phyloP scores from a whole-genome alignment of 345 rosid species.

The Gossypium bickii region DNA sequence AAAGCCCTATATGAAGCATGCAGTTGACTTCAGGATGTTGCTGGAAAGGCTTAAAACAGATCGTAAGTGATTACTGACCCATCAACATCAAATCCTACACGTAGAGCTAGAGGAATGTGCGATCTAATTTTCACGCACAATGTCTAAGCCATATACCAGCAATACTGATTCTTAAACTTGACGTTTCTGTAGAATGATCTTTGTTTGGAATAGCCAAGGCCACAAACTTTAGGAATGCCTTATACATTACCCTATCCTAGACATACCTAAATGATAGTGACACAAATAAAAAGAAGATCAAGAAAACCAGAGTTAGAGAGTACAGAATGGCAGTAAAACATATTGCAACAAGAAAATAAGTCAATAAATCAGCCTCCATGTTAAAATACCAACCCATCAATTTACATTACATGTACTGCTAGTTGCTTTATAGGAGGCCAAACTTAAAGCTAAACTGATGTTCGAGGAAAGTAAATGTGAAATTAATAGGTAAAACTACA shows the following conservation, averaged over 20 bases:
- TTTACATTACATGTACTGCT: not conserved
- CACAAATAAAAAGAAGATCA: not conserved
- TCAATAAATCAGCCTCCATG: not conserved
- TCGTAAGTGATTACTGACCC: not conserved
- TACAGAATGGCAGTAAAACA: too few species aligned
- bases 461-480: conserved; percentile 5
- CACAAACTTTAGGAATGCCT: not conserved
- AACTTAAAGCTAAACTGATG: not conserved
- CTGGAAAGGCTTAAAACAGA: not conserved
- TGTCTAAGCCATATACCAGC: not conserved
- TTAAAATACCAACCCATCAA: not conserved
- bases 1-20: not conserved
- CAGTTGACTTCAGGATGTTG: not conserved
- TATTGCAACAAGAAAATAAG: not conserved
- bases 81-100: not conserved
- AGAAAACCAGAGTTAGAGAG: not conserved
- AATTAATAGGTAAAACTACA: not conserved
- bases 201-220: not conserved
- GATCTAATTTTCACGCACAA: conserved; percentile 1
- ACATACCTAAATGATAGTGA: not conserved
- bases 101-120: not conserved
- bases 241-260: not conserved
- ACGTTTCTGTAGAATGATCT: not conserved
- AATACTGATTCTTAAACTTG: not conserved
- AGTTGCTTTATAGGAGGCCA: not conserved